Evolutionary conservation across 192 early-diverging fungal genomes (phyloP), one percentile per base, ranked within the genome.

Genomic region (Phycomyces blakesleeanus): DNA sequence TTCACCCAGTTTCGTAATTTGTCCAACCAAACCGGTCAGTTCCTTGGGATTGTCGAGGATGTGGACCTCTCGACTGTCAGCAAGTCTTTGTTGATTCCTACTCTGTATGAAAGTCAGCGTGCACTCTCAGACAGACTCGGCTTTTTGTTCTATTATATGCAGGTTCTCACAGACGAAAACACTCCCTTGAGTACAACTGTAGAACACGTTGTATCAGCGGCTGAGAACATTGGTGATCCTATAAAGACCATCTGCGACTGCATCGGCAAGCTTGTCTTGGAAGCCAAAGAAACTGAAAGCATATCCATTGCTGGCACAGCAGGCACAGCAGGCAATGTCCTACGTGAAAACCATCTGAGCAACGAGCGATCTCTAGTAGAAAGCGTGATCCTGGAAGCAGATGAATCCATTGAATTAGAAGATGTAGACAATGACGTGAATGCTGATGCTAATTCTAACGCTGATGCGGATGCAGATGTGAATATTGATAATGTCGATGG

Each of bases 1-100:
- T 61, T 74, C 54, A 69, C 72, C 16, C 72, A 74, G 42, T 74
- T 69, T 61, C 66, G 72, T 9, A 64, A 64, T 24, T 42, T 74
- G 3, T 63, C 67, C 15, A 68, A 60, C 41, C 63, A 69, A 22
- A 57, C 63, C 4, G 67, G 66, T 21, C 72, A 69, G 42, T 74
- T 74, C 47, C 27, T 74, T 16, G 61, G 59, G 21, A 47, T 60
- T 22, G 62, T 74, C 22, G 72, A 74, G 38, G 67, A 68, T 29
- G 58, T 58, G 15, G 64, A 66, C 34, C 51, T 59, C 24, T 27
- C n/a, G 9, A 34, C 25, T 6, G 49, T 66, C 1, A 25, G 14
- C n/a, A 40, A 44, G n/a, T 49, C 41, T n/a, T 18, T 24, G 24
- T 18, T 59, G 27, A 16, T 58, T 37, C 16, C 15, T 14, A 49